A percentile compares a stretch with the other conserved stretches of the same genome.
phyloP scores from a whole-genome alignment of 2,329 filamentous ascomycete species.

The Trichoderma sp. region DNA sequence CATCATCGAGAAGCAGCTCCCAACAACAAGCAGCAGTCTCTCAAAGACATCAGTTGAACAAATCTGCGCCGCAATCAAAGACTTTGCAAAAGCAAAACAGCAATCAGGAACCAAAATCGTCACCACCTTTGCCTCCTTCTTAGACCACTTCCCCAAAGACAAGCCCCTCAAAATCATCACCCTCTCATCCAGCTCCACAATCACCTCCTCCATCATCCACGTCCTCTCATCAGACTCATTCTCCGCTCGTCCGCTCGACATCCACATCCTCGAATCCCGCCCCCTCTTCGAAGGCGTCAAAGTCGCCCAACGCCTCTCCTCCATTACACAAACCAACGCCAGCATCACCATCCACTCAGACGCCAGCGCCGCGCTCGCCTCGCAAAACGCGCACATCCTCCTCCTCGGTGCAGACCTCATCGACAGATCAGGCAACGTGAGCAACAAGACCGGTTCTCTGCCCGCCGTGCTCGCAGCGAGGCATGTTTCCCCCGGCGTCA shows the following conservation, averaged over 20 bases:
- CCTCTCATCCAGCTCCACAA: slow-evolving; percentile 66
- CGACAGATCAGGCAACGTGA: slow-evolving; percentile 59
- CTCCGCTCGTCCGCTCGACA: slow-evolving; percentile 45
- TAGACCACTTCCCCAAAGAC: slow-evolving; percentile 35
- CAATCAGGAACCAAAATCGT: slow-evolving; percentile 41
- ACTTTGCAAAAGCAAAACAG: slow-evolving; percentile 33
- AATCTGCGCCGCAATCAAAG: slow-evolving; percentile 32
- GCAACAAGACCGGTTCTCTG: slow-evolving; percentile 69
- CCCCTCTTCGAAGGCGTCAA: slow-evolving; percentile 68
- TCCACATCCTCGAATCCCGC: slow-evolving; percentile 68
- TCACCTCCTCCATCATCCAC: slow-evolving; percentile 53
- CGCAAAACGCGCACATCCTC: slow-evolving; percentile 57
- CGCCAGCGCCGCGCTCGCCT: slow-evolving; percentile 60
- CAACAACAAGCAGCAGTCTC: neutral
- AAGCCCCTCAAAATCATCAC: slow-evolving; percentile 57
- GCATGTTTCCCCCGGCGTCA: slow-evolving; percentile 49
- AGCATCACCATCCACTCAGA: slow-evolving; percentile 60
- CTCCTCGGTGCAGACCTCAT: slow-evolving; percentile 69
- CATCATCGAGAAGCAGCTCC: slow-evolving; percentile 39
- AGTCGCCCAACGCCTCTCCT: slow-evolving; percentile 56
- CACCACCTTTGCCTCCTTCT: slow-evolving; percentile 42
- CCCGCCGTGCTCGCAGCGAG: slow-evolving; percentile 60
- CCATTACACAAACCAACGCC: slow-evolving; percentile 38
- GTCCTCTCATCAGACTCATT: slow-evolving; percentile 37
- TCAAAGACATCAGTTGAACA: slow-evolving; percentile 27